Conservation (phyloP, 169 alveolate genomes). For the Perkinsus marinus region DNA sequence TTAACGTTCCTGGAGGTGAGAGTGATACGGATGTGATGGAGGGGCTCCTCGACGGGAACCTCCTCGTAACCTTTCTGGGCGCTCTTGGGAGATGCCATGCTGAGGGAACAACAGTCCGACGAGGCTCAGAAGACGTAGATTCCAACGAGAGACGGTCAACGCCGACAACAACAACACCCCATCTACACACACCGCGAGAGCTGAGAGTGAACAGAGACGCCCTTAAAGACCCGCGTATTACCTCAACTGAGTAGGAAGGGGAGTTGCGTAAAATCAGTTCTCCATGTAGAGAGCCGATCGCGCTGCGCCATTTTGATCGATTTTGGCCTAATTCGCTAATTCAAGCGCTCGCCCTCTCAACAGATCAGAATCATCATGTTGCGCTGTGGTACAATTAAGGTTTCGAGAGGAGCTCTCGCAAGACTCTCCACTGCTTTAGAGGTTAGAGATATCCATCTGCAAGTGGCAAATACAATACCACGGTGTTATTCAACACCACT, state of each 20-base stretch:
- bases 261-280: background rate
- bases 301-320: background rate
- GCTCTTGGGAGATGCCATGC: background rate
- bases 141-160: background rate
- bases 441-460: background rate
- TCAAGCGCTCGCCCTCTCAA: background rate
- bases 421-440: too few relatives aligned
- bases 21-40: conserved; percentile 78
- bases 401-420: too few relatives aligned
- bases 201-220: too few relatives aligned
- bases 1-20: conserved; percentile 72
- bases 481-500: too few relatives aligned
- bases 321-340: background rate
- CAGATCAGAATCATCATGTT: background rate
- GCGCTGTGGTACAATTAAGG: background rate
- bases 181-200: too few relatives aligned
- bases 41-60: conserved; percentile 49
- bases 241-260: background rate
- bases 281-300: background rate
- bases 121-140: background rate
- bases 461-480: background rate
- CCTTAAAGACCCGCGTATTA: too few relatives aligned
- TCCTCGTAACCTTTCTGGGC: background rate
- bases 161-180: background rate
- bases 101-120: background rate